A percentile compares a stretch with the other conserved stretches of the same genome.
These are phyloP conservation scores for Gonapodya sp. DNA, from an alignment of 192 early-diverging fungal species.

Conservation along the genomic window DNA sequence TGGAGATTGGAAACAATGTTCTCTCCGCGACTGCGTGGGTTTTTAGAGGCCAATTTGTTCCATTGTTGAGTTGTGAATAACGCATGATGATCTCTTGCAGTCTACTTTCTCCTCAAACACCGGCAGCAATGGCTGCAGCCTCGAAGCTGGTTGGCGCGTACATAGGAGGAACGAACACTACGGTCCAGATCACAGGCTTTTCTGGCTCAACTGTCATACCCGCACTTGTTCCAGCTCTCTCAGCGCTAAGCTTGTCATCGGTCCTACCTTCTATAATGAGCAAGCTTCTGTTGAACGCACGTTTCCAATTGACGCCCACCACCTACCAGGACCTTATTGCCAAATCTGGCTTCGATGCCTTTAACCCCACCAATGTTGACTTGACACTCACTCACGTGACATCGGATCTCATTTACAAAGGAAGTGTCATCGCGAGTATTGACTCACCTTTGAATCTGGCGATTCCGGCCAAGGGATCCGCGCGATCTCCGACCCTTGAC, in stretches of 20 bases:
- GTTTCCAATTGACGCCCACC: not conserved
- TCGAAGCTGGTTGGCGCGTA: not conserved
- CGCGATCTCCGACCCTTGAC: not conserved
- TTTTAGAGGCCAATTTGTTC: not conserved
- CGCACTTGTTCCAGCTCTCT: not conserved
- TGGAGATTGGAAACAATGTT: conserved; percentile 32
- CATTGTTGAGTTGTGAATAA: not conserved
- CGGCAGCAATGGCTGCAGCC: not conserved
- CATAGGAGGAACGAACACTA: not conserved
- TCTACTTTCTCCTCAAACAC: not conserved
- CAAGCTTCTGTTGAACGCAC: not conserved
- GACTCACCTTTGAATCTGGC: not conserved
- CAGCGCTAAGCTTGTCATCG: not conserved
- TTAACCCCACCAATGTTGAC: not conserved
- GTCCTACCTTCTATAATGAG: not conserved
- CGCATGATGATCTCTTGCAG: not conserved
- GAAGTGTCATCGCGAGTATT: not conserved
- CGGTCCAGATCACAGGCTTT: not conserved
- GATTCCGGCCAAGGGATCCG: not conserved
- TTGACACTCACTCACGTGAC: not conserved
- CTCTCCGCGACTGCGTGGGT: conserved; percentile 23
- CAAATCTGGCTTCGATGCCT: not conserved
- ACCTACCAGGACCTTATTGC: not conserved
- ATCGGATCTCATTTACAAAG: not conserved
- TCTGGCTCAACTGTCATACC: not conserved